These are phyloP conservation scores for Backusella macrospora DNA, from an alignment of 192 early-diverging fungal species.

Conservation along the genomic window DNA sequence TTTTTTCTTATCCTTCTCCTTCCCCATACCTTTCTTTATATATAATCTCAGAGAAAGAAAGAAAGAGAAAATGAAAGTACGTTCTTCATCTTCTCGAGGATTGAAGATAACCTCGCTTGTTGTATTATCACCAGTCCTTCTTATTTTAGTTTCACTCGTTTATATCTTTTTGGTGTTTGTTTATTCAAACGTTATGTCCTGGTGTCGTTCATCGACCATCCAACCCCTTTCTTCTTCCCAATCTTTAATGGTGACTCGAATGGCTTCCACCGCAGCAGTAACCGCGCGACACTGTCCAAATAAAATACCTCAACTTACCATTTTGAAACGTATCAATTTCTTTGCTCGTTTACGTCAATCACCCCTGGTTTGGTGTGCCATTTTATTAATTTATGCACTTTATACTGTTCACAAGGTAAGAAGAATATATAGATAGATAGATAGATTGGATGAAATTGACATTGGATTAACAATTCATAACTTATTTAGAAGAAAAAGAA, in stretches of 20 bases:
- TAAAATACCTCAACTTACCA: conserved; percentile 2
- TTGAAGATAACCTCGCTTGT: conserved; percentile 21
- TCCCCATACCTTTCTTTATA: no score
- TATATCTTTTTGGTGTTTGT: conserved; percentile 12
- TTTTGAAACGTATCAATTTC: not conserved
- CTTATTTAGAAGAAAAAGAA: not conserved
- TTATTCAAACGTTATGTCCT: conserved; percentile 13
- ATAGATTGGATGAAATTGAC: no score
- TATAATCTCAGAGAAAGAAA: no score
- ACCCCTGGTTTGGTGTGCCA: conserved; percentile 8
- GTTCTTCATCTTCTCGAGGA: conserved; percentile 12
- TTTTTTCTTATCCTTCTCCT: no score
- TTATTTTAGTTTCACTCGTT: conserved; percentile 19
- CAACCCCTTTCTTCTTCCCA: not conserved
- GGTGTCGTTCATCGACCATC: not conserved
- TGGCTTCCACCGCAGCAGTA: not conserved
- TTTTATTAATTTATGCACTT: conserved; percentile 7
- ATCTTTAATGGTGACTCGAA: not conserved
- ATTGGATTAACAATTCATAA: not conserved
- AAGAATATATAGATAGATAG: not conserved
- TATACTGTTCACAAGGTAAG: conserved; percentile 6
- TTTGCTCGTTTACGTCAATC: not conserved
- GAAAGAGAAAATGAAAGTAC: no score
- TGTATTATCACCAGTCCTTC: conserved; percentile 14
- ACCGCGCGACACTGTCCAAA: not conserved